These are phyloP conservation scores for Aspergillus pseudoglaucus DNA, from an alignment of 2,329 filamentous ascomycete species.

Conservation along the genomic window DNA sequence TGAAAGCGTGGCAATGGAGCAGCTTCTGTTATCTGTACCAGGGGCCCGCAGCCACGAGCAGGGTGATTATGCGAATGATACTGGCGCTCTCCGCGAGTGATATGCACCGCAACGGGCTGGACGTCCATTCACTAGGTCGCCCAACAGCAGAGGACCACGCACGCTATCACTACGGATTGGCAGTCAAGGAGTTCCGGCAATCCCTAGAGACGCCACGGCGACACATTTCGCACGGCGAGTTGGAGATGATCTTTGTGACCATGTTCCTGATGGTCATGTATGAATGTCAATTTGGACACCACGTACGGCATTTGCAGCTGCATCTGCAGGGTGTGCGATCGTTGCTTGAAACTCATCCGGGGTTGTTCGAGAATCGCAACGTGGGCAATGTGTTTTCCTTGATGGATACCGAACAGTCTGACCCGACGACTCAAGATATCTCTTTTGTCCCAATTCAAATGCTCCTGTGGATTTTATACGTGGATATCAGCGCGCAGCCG, in stretches of 20 bases:
- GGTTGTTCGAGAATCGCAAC: constrained; percentile 24
- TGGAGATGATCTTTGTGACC: constrained; percentile 30
- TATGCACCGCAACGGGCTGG: constrained; percentile 28
- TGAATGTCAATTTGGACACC: constrained; percentile 33
- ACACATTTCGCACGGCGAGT: constrained; percentile 20
- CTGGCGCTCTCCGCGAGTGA: constrained; percentile 31
- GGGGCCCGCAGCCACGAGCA: constrained; percentile 27
- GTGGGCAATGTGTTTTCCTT: constrained; percentile 22
- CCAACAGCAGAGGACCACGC: constrained; percentile 26
- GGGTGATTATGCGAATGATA: constrained; percentile 37
- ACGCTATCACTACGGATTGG: constrained; percentile 29
- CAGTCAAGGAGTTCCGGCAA: constrained; percentile 33
- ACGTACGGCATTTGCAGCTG: constrained; percentile 27
- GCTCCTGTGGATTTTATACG: constrained; percentile 30
- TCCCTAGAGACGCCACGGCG: constrained; percentile 23
- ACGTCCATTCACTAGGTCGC: constrained; percentile 18
- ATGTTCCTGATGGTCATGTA: constrained; percentile 33
- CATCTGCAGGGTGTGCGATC: constrained; percentile 33
- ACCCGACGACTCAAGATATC: constrained; percentile 11
- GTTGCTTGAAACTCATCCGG: constrained; percentile 27
- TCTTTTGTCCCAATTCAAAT: constrained; percentile 33
- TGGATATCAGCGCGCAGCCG: constrained; percentile 22
- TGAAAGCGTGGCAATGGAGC: constrained; percentile 35
- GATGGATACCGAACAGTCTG: constrained; percentile 11
- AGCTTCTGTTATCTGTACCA: constrained; percentile 32